phyloP scores from a whole-genome alignment of 331 rosid genomes.

The Quercus tomentella region DNA sequence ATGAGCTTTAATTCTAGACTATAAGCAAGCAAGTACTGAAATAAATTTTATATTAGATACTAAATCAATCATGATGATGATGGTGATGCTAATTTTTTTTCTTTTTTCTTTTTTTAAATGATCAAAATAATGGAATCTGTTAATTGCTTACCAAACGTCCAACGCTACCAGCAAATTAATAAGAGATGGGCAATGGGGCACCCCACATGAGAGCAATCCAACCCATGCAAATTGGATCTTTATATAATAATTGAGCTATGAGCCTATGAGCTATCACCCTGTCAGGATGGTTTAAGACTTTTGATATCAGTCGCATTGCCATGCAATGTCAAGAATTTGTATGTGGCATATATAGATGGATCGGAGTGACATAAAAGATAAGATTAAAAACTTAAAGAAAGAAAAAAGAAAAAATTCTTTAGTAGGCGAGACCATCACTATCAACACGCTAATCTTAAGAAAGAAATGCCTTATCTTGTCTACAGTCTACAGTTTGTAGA shows the following conservation, averaged over 20 bases:
- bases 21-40: background rate
- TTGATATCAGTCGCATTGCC: background rate
- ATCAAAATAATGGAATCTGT: background rate
- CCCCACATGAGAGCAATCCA: background rate
- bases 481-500: background rate
- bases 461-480: slow-evolving; percentile 7
- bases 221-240: too few relatives aligned
- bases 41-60: background rate
- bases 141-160: slow-evolving; percentile 24
- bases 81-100: background rate
- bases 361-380: background rate
- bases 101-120: background rate
- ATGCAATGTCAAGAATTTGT: background rate
- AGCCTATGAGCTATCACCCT: background rate
- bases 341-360: too few relatives aligned
- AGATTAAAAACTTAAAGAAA: background rate
- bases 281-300: background rate
- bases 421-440: background rate
- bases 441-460: background rate
- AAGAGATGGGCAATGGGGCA: background rate
- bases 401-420: background rate
- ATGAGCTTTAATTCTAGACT: background rate
- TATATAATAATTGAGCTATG: background rate
- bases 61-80: background rate
- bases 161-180: slow-evolving; percentile 6